These are phyloP conservation scores for Dothistroma pini DNA, from an alignment of 2,329 filamentous ascomycete genomes.

Conservation along the genomic window DNA sequence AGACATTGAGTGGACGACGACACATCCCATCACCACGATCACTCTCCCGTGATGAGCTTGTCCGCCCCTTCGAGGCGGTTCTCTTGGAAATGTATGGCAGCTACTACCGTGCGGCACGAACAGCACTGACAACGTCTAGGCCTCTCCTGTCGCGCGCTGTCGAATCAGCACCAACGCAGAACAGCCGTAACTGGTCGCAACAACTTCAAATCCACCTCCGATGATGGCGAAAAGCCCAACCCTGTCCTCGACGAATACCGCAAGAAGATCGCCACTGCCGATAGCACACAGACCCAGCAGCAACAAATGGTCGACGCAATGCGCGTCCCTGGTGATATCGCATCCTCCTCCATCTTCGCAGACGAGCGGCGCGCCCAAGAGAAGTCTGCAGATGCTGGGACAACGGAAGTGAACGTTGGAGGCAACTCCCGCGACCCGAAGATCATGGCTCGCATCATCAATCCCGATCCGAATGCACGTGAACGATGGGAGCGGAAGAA, in stretches of 20 bases:
- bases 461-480: slow-evolving; percentile 71
- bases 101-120: slow-evolving; percentile 3
- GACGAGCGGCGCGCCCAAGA: slow-evolving; percentile 35
- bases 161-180: slow-evolving; percentile 1
- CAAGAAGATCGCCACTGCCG: slow-evolving; percentile 29
- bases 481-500: slow-evolving; percentile 78
- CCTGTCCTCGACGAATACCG: slow-evolving; percentile 62
- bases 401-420: slow-evolving; percentile 18
- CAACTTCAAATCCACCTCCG: slow-evolving; percentile 11
- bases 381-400: slow-evolving; percentile 16
- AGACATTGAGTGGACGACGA: background rate
- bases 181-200: background rate
- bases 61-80: slow-evolving; percentile 61
- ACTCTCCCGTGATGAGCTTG: slow-evolving; percentile 56
- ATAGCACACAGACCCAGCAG: slow-evolving; percentile 5
- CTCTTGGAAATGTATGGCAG: slow-evolving; percentile 55
- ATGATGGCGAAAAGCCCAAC: slow-evolving; percentile 33
- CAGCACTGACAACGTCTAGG: slow-evolving; percentile 16
- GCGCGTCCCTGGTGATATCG: slow-evolving; percentile 41
- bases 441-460: slow-evolving; percentile 61
- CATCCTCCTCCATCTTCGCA: slow-evolving; percentile 52
- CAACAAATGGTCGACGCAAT: slow-evolving; percentile 21
- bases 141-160: slow-evolving; percentile 17
- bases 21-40: background rate
- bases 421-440: slow-evolving; percentile 41